Base-by-base conservation (phyloP, 2,329 filamentous ascomycete species). In the Pseudogymnoascus sp. region DNA sequence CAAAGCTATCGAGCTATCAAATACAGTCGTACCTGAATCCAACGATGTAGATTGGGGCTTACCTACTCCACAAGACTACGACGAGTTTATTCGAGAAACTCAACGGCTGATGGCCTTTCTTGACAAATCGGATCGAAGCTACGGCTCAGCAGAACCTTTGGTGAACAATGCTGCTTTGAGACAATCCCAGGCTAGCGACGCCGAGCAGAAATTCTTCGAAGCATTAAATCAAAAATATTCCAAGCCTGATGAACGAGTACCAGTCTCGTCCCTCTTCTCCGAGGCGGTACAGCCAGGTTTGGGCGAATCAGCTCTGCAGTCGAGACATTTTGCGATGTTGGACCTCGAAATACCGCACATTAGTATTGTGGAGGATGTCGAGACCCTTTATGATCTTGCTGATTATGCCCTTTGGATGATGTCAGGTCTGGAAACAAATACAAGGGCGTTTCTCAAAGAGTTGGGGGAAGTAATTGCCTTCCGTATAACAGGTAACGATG, bases 51-150 rank as follows among this genome's bases (percentile, higher is more conserved):
- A 56, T 18, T 40, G 66, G 21, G 61, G 33, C 14, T 16, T 40
- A 14, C 35, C 59, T 31, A 35, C 59, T 40, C 21, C 50, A 33
- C 47, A 71, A 35, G 62, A 68, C 33, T 72, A 71, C 59, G 72
- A 77, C 11, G 72, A 77, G 16, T 76, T 83, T 64, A 72, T 75
- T 61, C 77, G 84, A 23, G 85, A 87, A 70, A 67, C 86, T 1
- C 84, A 87, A 67, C 82, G 85, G 12, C 71, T 88, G 4, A 80
- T 88, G 75, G 84, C 84, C 8, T 87, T 88, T 65, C 76, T 88
- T 2, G 84, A 87, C 63, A 75, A 73, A 8, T 85, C 84, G 0
- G 81, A 86, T 25, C 78, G 85, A 47, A 81, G 79, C 47, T 86
- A 86, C 66, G 85, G 82, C 12, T 82, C 80, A 0, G 79, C 78